Conservation (phyloP, 345 rosid species). For the Hibiscus tridactylites region DNA sequence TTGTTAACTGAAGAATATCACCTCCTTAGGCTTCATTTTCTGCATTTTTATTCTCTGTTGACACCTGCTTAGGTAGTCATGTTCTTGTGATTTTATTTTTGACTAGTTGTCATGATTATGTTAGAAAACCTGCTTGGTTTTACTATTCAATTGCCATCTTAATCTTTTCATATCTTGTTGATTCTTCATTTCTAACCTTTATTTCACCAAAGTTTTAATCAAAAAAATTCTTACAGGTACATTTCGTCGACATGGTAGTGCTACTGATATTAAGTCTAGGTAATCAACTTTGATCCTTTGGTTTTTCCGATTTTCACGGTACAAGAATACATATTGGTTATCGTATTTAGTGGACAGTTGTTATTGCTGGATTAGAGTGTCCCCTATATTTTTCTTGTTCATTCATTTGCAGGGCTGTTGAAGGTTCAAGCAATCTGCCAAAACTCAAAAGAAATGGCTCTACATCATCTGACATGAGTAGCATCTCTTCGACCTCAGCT, state of each 20-base stretch:
- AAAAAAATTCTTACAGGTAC: constrained; percentile 35
- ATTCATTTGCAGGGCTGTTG: constrained; percentile 36
- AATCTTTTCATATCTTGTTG: background rate
- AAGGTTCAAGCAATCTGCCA: constrained; percentile 36
- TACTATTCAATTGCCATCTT: background rate
- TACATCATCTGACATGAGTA: constrained; percentile 54
- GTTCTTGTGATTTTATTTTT: background rate
- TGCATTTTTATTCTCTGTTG: background rate
- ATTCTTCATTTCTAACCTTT: constrained; percentile 7
- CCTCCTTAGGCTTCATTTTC: background rate
- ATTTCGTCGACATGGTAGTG: constrained; percentile 42
- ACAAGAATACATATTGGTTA: background rate
- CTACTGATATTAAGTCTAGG: constrained; percentile 59
- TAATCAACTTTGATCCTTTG: constrained; percentile 16
- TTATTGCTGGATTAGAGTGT: background rate
- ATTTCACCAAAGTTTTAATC: background rate
- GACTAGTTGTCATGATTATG: background rate
- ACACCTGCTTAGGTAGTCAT: background rate
- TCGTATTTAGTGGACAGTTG: background rate
- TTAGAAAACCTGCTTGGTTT: background rate
- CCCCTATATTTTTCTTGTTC: constrained; percentile 1
- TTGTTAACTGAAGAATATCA: background rate
- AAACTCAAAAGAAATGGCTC: constrained; percentile 66
- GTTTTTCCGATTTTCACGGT: background rate
- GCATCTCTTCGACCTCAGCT: constrained; percentile 38